Percentiles rank a stretch among this genome's conserved stretches.
Evolutionary conservation across 2,329 filamentous ascomycete species (phyloP).

Genomic region (Trichoderma sp.): DNA sequence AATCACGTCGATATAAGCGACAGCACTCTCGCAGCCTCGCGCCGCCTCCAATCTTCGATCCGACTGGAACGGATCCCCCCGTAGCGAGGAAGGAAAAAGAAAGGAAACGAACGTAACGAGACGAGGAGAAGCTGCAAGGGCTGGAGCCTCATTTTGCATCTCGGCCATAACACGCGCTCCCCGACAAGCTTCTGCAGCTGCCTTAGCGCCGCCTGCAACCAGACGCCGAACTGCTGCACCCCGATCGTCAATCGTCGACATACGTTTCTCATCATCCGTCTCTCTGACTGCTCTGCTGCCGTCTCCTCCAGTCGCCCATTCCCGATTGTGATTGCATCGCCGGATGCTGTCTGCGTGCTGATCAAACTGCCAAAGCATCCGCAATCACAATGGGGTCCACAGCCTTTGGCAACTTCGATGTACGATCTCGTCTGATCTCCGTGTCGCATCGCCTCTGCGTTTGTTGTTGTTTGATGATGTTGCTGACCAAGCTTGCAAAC

Average conservation of each 20-base stretch:
- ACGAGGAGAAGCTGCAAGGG: conserved; percentile 6
- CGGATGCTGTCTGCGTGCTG: conserved; percentile 19
- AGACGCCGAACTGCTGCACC: conserved; percentile 18
- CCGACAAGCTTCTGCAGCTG: conserved; percentile 21
- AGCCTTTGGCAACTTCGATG: conserved; percentile 63
- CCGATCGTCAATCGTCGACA: conserved; percentile 2
- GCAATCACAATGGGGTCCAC: conserved; percentile 59
- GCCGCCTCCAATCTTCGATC: conserved; percentile 11
- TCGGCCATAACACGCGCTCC: conserved; percentile 6
- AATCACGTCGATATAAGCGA: conserved; percentile 18
- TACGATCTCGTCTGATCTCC: conserved; percentile 39
- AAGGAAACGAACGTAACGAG: neutral
- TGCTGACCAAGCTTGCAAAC: conserved; percentile 36
- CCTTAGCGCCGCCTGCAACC: conserved; percentile 22
- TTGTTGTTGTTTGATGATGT: conserved; percentile 22
- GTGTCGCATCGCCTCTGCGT: neutral
- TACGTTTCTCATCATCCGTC: neutral
- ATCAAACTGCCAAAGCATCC: conserved; percentile 13
- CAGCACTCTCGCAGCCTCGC: conserved; percentile 7
- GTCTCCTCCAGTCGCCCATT: conserved; percentile 7
- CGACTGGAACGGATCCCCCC: conserved; percentile 9
- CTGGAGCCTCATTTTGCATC: conserved; percentile 14
- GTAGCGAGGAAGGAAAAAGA: neutral
- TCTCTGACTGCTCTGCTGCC: neutral
- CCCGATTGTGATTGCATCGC: conserved; percentile 23